phyloP scores from a whole-genome alignment of 2,329 filamentous ascomycete species.

The Nemania bipapillata region DNA sequence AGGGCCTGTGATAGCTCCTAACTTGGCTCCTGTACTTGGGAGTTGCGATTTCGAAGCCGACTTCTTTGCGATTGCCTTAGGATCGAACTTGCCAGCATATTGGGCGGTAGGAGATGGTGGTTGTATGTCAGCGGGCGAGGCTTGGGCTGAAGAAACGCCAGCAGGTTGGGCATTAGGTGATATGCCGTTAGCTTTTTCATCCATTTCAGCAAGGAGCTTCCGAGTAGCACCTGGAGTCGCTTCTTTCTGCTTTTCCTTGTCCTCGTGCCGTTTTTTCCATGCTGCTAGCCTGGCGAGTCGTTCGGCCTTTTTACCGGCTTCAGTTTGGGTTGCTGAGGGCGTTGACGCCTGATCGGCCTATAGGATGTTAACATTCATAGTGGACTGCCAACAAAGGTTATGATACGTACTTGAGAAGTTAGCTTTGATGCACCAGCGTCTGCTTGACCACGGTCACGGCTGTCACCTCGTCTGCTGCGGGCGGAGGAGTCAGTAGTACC shows the following conservation, averaged over 20 bases:
- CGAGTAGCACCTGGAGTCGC: constrained; percentile 72
- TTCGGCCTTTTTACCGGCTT: constrained; percentile 82
- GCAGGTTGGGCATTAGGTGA: constrained; percentile 61
- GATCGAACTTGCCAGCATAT: constrained; percentile 84
- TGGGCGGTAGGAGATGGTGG: constrained; percentile 64
- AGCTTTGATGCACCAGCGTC: constrained; percentile 60
- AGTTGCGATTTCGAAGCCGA: constrained; percentile 68
- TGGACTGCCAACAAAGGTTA: not conserved
- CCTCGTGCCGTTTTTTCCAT: constrained; percentile 91
- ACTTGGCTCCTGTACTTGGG: constrained; percentile 63
- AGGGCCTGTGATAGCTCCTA: constrained; percentile 61
- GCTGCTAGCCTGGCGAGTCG: constrained; percentile 83
- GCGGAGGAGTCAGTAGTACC: constrained; percentile 76
- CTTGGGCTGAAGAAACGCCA: constrained; percentile 59
- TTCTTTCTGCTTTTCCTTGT: constrained; percentile 77
- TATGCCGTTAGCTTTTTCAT: constrained; percentile 70
- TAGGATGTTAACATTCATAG: constrained; percentile 37
- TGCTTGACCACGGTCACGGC: constrained; percentile 64
- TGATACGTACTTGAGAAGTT: constrained; percentile 67
- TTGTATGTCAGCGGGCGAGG: constrained; percentile 60
- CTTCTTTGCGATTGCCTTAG: constrained; percentile 86
- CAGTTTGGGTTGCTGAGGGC: constrained; percentile 65
- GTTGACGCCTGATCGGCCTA: constrained; percentile 66
- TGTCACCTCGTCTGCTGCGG: constrained; percentile 74
- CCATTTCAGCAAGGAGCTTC: constrained; percentile 77